Evolutionary conservation across 1,284 basidiomycete species (phyloP), one percentile per base, ranked within the genome.

Genomic region (Cystobasidium sp.): DNA sequence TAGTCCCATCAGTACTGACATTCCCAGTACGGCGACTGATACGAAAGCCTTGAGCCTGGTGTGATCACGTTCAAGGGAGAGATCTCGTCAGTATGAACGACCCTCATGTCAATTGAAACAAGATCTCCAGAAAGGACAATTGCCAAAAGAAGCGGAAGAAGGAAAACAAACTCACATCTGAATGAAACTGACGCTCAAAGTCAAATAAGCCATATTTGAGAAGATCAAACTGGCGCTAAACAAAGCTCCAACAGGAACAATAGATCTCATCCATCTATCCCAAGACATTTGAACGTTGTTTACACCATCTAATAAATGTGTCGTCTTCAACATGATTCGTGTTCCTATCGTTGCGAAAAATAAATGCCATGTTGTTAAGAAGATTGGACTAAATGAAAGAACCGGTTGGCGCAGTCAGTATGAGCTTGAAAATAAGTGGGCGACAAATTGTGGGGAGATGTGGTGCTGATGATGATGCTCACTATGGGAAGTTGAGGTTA

Each of bases 201-300:
- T 81, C 58, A 85, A 79, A 79, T 85, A 85, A 58, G 85, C 85
- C 77, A 83, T 82, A 79, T 85, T 85, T 79, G 78, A 80, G 75
- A 84, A 82, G 68, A 85, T 83, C 47, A 85, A 80, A 16, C 82
- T 83, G 58, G 81, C 83, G 7, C 83, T 84, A 79, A 85, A 85
- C 55, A 85, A 81, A 22, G 82, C 81, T 16, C 84, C 84, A 72
- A 85, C 84, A 44, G 85, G 85, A 3, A 85, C 78, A 64, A 85
- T 84, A 76, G 83, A 82, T 58, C 78, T 78, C 62, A 83, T 79
- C 74, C 75, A 78, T 55, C 79, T 69, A 70, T 80, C 79, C 79
- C 79, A 80, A 62, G 70, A 74, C 80, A 80, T 80, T 62, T 78
- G 75, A 0, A 79, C 77, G 68, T 80, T 80, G 55, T 79, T 68